These are phyloP conservation scores for Boletus vermiculosoides DNA, from an alignment of 768 basidiomycete species.

Conservation along the genomic window DNA sequence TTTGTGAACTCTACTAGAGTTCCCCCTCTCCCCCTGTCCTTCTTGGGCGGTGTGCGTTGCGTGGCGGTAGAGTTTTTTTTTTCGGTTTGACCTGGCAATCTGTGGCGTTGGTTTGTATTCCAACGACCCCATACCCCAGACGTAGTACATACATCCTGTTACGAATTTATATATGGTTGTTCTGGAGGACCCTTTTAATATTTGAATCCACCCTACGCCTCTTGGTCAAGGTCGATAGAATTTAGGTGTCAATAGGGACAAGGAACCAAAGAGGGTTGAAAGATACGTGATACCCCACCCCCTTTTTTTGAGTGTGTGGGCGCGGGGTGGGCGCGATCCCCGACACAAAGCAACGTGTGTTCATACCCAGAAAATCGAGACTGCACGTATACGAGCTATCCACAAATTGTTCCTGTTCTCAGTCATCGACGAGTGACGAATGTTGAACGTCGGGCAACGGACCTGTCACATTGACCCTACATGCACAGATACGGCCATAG, in stretches of 20 bases:
- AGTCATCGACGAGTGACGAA: too few relatives aligned
- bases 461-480: too few relatives aligned
- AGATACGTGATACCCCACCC: too few relatives aligned
- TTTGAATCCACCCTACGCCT: neutral
- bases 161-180: neutral
- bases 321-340: too few relatives aligned
- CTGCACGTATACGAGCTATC: too few relatives aligned
- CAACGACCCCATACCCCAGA: neutral
- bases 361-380: too few relatives aligned
- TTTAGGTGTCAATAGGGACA: neutral
- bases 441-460: too few relatives aligned
- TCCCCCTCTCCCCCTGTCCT: neutral
- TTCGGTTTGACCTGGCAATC: neutral
- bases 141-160: neutral
- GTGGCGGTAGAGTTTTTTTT: neutral
- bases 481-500: too few relatives aligned
- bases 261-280: neutral
- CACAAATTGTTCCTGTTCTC: too few relatives aligned
- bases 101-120: neutral
- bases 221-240: neutral
- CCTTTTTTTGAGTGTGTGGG: too few relatives aligned
- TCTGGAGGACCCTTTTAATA: neutral
- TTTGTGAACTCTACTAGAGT: neutral
- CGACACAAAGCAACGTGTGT: too few relatives aligned
- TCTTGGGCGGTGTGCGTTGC: neutral